phyloP scores from a whole-genome alignment of 2,329 filamentous ascomycete genomes.

The Chrysoporthe puriensis region DNA sequence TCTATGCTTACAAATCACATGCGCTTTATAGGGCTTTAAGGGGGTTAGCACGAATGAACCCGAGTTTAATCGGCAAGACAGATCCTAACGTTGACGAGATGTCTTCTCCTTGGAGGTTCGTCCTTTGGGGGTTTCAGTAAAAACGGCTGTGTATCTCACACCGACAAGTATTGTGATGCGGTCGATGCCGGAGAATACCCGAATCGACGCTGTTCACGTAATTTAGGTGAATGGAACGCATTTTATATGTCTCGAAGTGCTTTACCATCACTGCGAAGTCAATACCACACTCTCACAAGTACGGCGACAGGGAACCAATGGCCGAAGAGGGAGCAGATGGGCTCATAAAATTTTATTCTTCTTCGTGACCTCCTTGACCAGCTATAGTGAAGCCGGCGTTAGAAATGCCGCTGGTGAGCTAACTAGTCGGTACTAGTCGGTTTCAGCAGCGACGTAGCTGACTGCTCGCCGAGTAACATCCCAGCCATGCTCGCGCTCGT shows the following conservation, averaged over 20 bases:
- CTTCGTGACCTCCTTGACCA: not conserved
- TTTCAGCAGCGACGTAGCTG: slow-evolving; percentile 3
- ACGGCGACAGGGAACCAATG: not conserved
- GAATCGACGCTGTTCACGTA: not conserved
- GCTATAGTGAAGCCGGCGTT: not conserved
- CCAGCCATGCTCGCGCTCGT: slow-evolving; percentile 79
- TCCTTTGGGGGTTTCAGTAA: too few species aligned
- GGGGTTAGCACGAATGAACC: too few species aligned
- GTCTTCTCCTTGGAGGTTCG: too few species aligned
- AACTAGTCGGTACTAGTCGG: not conserved
- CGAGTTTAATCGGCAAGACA: not conserved
- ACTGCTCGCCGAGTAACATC: slow-evolving; percentile 65
- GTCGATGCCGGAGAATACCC: not conserved
- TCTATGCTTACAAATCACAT: not conserved
- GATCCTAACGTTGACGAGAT: not conserved
- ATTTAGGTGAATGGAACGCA: not conserved
- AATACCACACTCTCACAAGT: not conserved
- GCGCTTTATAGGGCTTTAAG: too few species aligned
- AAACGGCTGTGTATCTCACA: not conserved
- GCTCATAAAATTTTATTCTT: not conserved
- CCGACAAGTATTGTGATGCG: not conserved
- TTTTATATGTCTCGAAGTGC: not conserved
- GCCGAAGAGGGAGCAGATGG: not conserved
- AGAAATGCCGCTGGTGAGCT: not conserved
- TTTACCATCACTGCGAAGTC: not conserved